Evolutionary conservation across 192 early-diverging fungal genomes (phyloP), one percentile per base, ranked within the genome.

Genomic region (Umbelopsis isabellina): DNA sequence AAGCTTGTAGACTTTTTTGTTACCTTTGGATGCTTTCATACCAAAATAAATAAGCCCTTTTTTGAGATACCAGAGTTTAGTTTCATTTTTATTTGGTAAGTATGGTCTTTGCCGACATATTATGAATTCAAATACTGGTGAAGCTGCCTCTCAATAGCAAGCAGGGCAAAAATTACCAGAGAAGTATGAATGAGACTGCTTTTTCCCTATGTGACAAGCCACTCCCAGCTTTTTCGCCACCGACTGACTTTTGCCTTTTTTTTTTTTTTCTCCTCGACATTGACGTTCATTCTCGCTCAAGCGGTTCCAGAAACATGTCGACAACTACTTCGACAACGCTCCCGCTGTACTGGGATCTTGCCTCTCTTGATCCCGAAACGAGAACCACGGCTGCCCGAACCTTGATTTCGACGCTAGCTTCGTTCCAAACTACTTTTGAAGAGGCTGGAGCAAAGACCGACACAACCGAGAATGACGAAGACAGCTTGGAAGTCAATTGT

Each of bases 401-500:
- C 8, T 72, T 79, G 50, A 79, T 79, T 46, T 49, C 37, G 15
- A 66, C 73, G 2, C 45, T 79, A 33, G 67, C 74, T 45, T 49
- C 68, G 2, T 79, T 79, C 35, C 78, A 79, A 49, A 33, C 71
- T 47, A 45, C 52, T 21, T 75, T 76, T 41, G 69, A 76, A 37
- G 22, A 67, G 45, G 46, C 30, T 30, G 22, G 76, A 15, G 68
- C 46, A 9, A 45, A 50, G 1, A n/a, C 45, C 1, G 61, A 72
- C 70, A 9, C 69, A 61, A 37, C 41, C 67, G 65, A 75, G 7
- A 87, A 83, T 15, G 77, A 78, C 65, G 89, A 90, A 53, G 89
- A 89, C 46, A 80, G 80, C 18, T 69, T 94, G 45, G 88, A 93
- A 64, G 73, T 75, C 66, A 74, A 82, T 46, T 92, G 88, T 74